Conservation (phyloP, 192 early-diverging fungal genomes). For the Mortierella alpina region DNA sequence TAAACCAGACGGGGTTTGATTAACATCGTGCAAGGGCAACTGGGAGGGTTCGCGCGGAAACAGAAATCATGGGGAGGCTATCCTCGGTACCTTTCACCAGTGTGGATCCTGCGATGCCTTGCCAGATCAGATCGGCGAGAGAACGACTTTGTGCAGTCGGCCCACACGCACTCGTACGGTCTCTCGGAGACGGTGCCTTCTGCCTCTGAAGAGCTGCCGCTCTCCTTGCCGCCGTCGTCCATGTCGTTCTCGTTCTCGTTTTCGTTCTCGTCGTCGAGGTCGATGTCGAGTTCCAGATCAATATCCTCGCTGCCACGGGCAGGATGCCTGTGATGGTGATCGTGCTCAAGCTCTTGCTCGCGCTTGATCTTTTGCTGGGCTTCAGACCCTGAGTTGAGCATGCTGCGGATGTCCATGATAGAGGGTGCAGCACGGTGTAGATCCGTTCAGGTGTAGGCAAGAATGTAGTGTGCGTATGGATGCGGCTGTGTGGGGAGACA, state of each 20-base stretch:
- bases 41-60: neutral
- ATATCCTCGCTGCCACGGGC: slow-evolving; percentile 15
- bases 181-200: slow-evolving; percentile 54
- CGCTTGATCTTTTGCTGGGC: slow-evolving; percentile 24
- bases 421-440: too few relatives aligned
- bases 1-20: neutral
- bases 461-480: neutral
- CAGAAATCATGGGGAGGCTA: neutral
- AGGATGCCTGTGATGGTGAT: neutral
- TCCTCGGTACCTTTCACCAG: slow-evolving; percentile 65
- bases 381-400: slow-evolving; percentile 51
- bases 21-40: neutral
- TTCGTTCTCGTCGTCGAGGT: slow-evolving; percentile 28
- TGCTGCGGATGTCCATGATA: slow-evolving; percentile 47
- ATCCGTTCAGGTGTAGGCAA: too few relatives aligned
- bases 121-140: slow-evolving; percentile 78
- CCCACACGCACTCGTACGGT: slow-evolving; percentile 68
- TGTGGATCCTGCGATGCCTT: slow-evolving; percentile 80
- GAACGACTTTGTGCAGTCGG: slow-evolving; percentile 74
- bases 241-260: slow-evolving; percentile 14
- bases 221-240: slow-evolving; percentile 38
- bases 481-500: neutral
- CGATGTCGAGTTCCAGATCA: slow-evolving; percentile 29
- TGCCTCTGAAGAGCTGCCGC: slow-evolving; percentile 45
- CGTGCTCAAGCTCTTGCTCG: slow-evolving; percentile 7